Conservation (phyloP, 176 grass and related monocot genomes). For the Oryza longistaminata region DNA sequence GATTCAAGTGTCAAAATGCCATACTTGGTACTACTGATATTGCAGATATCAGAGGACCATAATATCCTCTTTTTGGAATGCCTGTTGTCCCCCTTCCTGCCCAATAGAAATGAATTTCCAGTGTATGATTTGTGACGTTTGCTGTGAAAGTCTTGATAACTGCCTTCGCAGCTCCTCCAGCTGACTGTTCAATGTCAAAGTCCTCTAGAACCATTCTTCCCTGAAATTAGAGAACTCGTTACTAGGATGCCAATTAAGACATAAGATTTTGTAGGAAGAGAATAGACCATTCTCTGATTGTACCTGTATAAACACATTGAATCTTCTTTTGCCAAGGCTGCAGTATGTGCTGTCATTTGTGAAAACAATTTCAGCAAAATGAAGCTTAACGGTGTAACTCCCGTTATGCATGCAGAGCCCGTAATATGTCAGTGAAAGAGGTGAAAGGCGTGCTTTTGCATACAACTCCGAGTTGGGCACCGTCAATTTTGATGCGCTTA, state of each 20-base stretch:
- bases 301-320: conserved; percentile 96
- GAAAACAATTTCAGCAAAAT: conserved; percentile 91
- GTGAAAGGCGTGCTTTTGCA: conserved; percentile 72
- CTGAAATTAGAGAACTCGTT: conserved; percentile 43
- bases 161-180: conserved; percentile 55
- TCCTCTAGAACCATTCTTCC: conserved; percentile 80
- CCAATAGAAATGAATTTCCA: conserved; percentile 83
- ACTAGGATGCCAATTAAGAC: conserved; percentile 11
- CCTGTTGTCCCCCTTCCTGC: conserved; percentile 83
- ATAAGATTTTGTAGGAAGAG: neutral
- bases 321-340: conserved; percentile 89
- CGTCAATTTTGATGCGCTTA: conserved; percentile 52
- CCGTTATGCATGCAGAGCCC: conserved; percentile 87
- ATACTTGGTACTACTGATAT: conserved; percentile 89
- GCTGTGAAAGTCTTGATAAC: conserved; percentile 62
- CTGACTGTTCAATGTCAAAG: conserved; percentile 71
- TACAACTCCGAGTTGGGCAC: conserved; percentile 66
- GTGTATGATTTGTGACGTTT: conserved; percentile 60
- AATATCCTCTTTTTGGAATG: conserved; percentile 83
- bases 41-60: conserved; percentile 94
- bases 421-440: conserved; percentile 92
- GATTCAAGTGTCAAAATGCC: conserved; percentile 30
- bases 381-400: conserved; percentile 69
- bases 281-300: neutral
- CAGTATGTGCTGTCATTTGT: conserved; percentile 70